phyloP scores from a whole-genome alignment of 1,284 basidiomycete species.

The Boletus smithii region DNA sequence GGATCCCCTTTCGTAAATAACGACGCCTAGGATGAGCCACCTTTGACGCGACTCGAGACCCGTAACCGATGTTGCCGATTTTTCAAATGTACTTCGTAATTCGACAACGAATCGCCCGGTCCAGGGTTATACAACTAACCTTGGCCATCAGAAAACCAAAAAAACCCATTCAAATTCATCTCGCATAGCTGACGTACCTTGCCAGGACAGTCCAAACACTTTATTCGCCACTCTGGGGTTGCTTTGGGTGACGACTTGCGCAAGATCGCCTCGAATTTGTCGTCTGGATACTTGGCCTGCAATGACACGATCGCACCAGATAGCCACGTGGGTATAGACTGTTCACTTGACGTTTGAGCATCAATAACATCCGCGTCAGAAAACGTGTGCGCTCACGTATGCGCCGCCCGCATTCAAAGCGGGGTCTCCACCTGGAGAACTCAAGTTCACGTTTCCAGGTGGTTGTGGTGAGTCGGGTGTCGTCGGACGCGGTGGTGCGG shows the following conservation, averaged over 20 bases:
- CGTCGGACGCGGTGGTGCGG: conserved; percentile 17
- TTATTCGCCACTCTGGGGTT: conserved; percentile 82
- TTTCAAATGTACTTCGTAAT: conserved; percentile 91
- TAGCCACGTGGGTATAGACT: conserved; percentile 71
- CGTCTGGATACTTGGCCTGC: conserved; percentile 74
- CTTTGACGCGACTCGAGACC: conserved; percentile 42
- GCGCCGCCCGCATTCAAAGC: conserved; percentile 13
- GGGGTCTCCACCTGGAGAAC: conserved; percentile 20
- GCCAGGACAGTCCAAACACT: conserved; percentile 92
- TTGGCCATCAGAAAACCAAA: neutral
- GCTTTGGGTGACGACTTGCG: conserved; percentile 52
- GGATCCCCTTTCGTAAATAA: conserved; percentile 21
- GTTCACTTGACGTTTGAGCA: conserved; percentile 36
- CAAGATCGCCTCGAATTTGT: conserved; percentile 77
- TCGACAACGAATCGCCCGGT: conserved; percentile 82
- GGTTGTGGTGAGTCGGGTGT: conserved; percentile 32
- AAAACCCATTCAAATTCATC: neutral
- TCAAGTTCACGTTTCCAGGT: conserved; percentile 10
- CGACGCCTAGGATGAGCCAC: conserved; percentile 19
- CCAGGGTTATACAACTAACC: conserved; percentile 89
- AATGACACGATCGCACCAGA: conserved; percentile 59
- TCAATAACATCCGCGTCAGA: conserved; percentile 32
- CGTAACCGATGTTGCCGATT: conserved; percentile 68
- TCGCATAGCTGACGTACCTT: conserved; percentile 64
- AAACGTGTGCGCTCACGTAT: conserved; percentile 27